Percentiles rank a stretch among this genome's conserved stretches.
phyloP scores from a whole-genome alignment of 352 stramenopile genomes.

The Pythium phragmitis region DNA sequence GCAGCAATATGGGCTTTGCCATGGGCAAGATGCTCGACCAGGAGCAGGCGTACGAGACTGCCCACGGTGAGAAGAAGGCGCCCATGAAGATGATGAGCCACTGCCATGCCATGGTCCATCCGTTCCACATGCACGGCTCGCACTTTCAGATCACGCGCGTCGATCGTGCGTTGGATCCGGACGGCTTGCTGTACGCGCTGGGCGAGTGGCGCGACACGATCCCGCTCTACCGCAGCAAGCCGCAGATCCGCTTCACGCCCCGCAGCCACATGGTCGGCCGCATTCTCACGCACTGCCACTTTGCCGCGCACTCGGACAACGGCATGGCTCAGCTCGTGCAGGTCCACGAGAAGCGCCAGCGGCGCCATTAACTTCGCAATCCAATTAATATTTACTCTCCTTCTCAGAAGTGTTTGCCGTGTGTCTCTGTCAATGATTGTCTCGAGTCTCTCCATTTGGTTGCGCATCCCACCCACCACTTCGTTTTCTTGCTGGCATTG shows the following conservation, averaged over 20 bases:
- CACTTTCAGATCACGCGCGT: slow-evolving; percentile 69
- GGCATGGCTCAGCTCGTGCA: slow-evolving; percentile 79
- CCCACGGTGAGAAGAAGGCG: slow-evolving; percentile 12
- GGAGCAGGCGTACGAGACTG: slow-evolving; percentile 18
- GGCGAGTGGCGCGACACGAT: slow-evolving; percentile 81
- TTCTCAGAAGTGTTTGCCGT: too few relatives aligned
- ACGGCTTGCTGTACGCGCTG: slow-evolving; percentile 53
- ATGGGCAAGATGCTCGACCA: slow-evolving; percentile 31
- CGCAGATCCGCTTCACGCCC: slow-evolving; percentile 69
- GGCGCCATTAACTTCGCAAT: slow-evolving; percentile 4
- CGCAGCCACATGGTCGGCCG: slow-evolving; percentile 60
- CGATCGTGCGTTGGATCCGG: slow-evolving; percentile 41
- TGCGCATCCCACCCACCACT: too few relatives aligned
- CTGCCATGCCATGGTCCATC: slow-evolving; percentile 75
- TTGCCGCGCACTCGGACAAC: slow-evolving; percentile 64
- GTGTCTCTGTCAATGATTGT: too few relatives aligned
- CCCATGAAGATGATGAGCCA: slow-evolving; percentile 15
- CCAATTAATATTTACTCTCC: not conserved
- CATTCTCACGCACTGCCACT: slow-evolving; percentile 75
- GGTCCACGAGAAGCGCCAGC: slow-evolving; percentile 24
- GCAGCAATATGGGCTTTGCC: slow-evolving; percentile 30
- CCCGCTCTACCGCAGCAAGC: slow-evolving; percentile 59
- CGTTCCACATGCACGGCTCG: slow-evolving; percentile 78
- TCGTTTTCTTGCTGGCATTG: too few relatives aligned
- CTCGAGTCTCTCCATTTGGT: too few relatives aligned